Evolutionary conservation across 2,329 filamentous ascomycete genomes (phyloP), one percentile per base, ranked within the genome.

Genomic region (Nothophoma quercina): DNA sequence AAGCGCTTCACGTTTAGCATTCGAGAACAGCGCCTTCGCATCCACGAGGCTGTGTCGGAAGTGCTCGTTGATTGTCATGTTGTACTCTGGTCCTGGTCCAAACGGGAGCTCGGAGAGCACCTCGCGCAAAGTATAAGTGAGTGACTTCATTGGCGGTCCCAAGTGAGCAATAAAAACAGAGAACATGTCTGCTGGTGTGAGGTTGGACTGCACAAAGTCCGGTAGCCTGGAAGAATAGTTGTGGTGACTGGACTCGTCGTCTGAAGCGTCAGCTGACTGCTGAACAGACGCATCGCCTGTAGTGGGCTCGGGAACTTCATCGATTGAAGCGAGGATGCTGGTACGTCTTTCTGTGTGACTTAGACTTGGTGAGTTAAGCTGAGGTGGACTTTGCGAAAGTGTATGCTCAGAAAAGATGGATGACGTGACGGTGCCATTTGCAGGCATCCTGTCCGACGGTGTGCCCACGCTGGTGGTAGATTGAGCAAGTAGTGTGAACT

Each of bases 111-210:
- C 92, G 45, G 91, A 88, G 7, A 99, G 84, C 8, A 96, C 92
- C 69, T 96, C 88, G 9, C 91, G 91, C 30, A 99, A 76, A 0
- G 95, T 98, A 64, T 89, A 95, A 2, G 91, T 91, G n/a, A 99
- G 78, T 0, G 93, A 97, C 73, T 96, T 96, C 87, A 97, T 96
- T 0, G 93, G 95, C 1, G 95, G 95, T 0, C 95, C 95, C 18
- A 99, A 80, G 60, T 95, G 86, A 16, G 84, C 81, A 54, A 99
- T 96, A 73, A 98, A 99, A 5, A 93, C 82, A 9, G 91, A 87
- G 70, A 98, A 98, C 60, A 98, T 96, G 52, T 96, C 91, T 0
- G 89, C 85, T 0, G 93, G 86, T 1, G 85, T 83, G 1, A 73
- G 62, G 25, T 65, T 66, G 15, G 64, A 67, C 12, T 73, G 63